Percentiles rank a stretch among this genome's conserved stretches.
These are phyloP conservation scores for Antitrichia curtipendula DNA, from an alignment of 225 moss, liverwort and hornwort genomes.

Conservation along the genomic window DNA sequence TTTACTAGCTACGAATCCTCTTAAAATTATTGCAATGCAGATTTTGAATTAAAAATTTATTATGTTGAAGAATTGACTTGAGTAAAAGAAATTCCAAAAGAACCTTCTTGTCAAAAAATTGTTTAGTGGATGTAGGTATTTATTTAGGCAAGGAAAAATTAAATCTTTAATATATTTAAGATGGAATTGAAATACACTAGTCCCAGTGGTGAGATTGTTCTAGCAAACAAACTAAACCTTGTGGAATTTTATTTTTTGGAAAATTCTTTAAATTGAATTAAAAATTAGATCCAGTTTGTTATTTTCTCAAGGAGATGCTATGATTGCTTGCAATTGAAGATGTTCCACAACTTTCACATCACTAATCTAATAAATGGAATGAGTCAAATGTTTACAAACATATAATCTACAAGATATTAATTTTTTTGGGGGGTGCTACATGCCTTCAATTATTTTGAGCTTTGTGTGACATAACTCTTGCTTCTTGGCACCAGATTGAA, in stretches of 20 bases:
- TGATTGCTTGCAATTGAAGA: background rate
- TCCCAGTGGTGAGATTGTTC: background rate
- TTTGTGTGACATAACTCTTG: background rate
- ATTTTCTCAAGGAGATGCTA: background rate
- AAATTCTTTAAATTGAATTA: background rate
- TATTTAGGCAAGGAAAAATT: background rate
- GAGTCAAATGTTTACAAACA: background rate
- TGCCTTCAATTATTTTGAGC: background rate
- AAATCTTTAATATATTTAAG: background rate
- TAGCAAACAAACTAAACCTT: background rate
- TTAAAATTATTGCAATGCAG: background rate
- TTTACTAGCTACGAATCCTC: background rate
- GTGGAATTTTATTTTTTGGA: background rate
- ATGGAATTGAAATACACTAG: background rate
- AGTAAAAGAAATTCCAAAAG: background rate
- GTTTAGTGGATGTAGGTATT: background rate
- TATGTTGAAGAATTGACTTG: background rate
- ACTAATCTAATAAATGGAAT: background rate
- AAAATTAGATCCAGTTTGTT: fast-evolving
- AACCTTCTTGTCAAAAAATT: background rate
- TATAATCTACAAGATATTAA: background rate
- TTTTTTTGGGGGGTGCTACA: background rate
- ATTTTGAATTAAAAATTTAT: background rate
- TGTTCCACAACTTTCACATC: background rate
- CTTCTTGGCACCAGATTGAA: fast-evolving